Conservation (phyloP, 2,329 filamentous ascomycete genomes). For the Nemania sp. region DNA sequence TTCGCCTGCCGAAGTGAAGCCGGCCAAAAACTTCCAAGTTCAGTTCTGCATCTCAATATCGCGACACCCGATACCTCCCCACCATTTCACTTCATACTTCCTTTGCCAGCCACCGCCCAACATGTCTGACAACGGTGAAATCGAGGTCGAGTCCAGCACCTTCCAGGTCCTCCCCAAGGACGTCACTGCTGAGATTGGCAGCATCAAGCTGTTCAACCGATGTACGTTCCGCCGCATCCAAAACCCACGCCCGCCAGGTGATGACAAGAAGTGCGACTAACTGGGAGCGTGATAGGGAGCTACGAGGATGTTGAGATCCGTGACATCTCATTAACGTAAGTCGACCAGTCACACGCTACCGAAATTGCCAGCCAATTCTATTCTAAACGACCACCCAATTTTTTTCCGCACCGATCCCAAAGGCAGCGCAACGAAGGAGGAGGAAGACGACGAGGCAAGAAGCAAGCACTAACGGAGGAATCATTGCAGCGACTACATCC, state of each 20-base stretch:
- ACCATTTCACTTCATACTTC: conserved; percentile 45
- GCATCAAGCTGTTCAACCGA: conserved; percentile 83
- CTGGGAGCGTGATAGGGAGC: conserved; percentile 56
- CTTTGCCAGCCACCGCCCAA: conserved; percentile 54
- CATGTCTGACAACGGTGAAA: conserved; percentile 85
- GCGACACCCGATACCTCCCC: conserved; percentile 50
- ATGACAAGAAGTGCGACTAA: conserved; percentile 26
- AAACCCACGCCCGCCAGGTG: conserved; percentile 35
- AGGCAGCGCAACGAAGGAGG: conserved; percentile 31
- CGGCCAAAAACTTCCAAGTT: conserved; percentile 50
- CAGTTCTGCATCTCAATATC: conserved; percentile 48
- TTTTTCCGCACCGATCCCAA: conserved; percentile 32
- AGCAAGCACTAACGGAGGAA: conserved; percentile 52
- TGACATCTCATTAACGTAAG: conserved; percentile 99
- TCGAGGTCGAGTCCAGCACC: conserved; percentile 79
- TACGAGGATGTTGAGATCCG: conserved; percentile 99
- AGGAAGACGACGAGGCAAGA: conserved; percentile 33
- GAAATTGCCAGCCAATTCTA: conserved; percentile 40
- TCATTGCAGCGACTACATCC: conserved; percentile 91
- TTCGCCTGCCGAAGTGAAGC: conserved; percentile 41
- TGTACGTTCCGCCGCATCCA: conserved; percentile 49
- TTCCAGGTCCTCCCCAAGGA: conserved; percentile 80
- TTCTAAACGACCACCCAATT: conserved; percentile 23
- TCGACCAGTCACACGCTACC: conserved; percentile 47
- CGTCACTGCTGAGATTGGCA: conserved; percentile 79